Conservation (phyloP, 306 rosid genomes). For the Gastrolobium villosum region DNA sequence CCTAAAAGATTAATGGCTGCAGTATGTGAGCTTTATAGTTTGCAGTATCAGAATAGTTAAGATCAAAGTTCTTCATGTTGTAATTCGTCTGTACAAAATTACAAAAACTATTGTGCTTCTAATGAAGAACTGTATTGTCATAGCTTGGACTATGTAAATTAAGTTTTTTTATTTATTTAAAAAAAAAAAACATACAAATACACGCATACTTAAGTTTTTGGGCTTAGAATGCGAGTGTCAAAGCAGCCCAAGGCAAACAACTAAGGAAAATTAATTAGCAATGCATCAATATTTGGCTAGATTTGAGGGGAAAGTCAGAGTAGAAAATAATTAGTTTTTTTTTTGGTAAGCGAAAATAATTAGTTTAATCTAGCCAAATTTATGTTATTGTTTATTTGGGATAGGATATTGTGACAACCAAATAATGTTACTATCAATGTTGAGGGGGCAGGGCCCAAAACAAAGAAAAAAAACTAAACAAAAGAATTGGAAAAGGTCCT, state of each 20-base stretch:
- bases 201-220: not conserved
- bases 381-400: too few species aligned
- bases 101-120: constrained; percentile 28
- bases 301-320: not conserved
- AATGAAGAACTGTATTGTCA: constrained; percentile 32
- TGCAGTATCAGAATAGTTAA: constrained; percentile 36
- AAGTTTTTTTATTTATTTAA: not conserved
- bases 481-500: too few species aligned
- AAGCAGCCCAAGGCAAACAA: not conserved
- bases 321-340: too few species aligned
- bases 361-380: too few species aligned
- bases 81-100: constrained; percentile 1
- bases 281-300: too few species aligned
- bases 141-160: not conserved
- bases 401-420: too few species aligned
- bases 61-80: constrained; percentile 34
- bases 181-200: too few species aligned
- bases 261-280: not conserved
- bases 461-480: too few species aligned
- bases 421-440: too few species aligned
- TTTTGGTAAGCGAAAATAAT: too few species aligned
- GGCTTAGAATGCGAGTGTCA: constrained; percentile 10
- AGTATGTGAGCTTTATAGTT: constrained; percentile 42
- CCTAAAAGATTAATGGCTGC: constrained; percentile 37
- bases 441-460: too few species aligned